Base-by-base conservation (phyloP, 2,329 filamentous ascomycete species). In the Aspergillus intermedius region DNA sequence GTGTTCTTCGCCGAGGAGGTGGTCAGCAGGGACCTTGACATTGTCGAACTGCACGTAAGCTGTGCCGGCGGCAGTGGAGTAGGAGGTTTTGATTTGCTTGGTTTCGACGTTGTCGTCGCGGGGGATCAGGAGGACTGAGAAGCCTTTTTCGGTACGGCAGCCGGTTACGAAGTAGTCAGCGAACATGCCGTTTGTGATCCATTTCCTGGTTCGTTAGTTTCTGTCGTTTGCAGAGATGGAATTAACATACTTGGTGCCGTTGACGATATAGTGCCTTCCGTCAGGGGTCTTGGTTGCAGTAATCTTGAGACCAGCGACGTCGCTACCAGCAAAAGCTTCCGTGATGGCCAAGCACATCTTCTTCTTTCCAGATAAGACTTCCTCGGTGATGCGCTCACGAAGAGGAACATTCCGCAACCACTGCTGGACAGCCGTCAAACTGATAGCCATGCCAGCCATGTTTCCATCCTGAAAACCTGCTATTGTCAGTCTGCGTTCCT, bases 281-380 rank as follows among this genome's bases (percentile, higher is more conserved):
- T 90, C 86, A 1, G 82, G 70, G 0, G 85, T 88, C 74, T 89
- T 88, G 57, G 78, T 78, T 1, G 87, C 88, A 0, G 87, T 93
- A 0, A 88, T 93, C 53, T 86, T 78, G 34, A 94, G 75, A 13
- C 86, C 83, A 12, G 88, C 87, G 4, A 94, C 88, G 66, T 94
- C 89, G 34, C 80, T 85, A 12, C 88, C 88, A 13, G 88, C 88
- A 69, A 94, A 93, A 0, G 89, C 88, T 70, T 95, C 89, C 1
- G 88, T 93, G 62, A 94, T 89, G 46, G 88, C 88, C 3, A 95
- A 75, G 63, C 86, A 91, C 64, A 93, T 88, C 77, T 91, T 91
- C 80, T 93, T 93, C 77, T 83, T 81, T 51, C 88, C 88, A 42
- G 78, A 81, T 56, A 94, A 78, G 42, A 88, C 84, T 60, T 93